phyloP scores from a whole-genome alignment of 352 stramenopile genomes.

The Phytophthora ohioensis region DNA sequence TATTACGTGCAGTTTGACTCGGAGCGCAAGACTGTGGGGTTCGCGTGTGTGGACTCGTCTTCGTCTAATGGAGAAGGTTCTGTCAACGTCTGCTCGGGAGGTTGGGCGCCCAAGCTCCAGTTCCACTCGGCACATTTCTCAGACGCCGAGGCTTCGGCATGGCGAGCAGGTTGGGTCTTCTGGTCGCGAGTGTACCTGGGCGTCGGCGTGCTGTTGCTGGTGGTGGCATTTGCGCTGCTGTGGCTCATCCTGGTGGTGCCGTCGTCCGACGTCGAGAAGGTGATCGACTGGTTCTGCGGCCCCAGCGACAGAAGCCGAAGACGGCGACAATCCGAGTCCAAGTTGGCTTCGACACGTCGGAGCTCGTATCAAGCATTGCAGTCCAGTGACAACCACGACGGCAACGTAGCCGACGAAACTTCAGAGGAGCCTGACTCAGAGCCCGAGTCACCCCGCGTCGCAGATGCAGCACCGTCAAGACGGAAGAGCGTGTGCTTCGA shows the following conservation, averaged over 20 bases:
- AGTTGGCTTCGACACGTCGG: background rate
- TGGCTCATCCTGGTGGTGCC: conserved; percentile 45
- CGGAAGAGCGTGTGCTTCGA: conserved; percentile 49
- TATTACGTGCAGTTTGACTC: conserved; percentile 79
- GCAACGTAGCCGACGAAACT: background rate
- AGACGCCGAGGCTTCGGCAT: conserved; percentile 25
- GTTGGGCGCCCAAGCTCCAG: conserved; percentile 46
- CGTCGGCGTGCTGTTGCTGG: conserved; percentile 45
- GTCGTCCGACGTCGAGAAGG: conserved; percentile 38
- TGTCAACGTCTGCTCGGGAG: conserved; percentile 37
- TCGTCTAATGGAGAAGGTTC: background rate
- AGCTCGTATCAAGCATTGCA: conserved; percentile 17
- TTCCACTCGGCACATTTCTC: conserved; percentile 46
- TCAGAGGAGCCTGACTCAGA: conserved; percentile 31
- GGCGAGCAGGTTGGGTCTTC: conserved; percentile 41
- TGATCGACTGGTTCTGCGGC: conserved; percentile 28
- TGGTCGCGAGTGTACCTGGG: conserved; percentile 51
- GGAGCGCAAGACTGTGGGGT: conserved; percentile 43
- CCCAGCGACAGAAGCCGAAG: conserved; percentile 24
- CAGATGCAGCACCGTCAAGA: conserved; percentile 16
- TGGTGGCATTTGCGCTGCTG: conserved; percentile 42
- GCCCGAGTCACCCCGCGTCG: conserved; percentile 2
- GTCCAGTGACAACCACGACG: background rate
- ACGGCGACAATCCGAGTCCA: conserved; percentile 3
- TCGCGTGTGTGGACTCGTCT: conserved; percentile 51